Evolutionary conservation across 2,329 filamentous ascomycete species (phyloP), one percentile per base, ranked within the genome.

Genomic region (Malbranchea cinnamomea): DNA sequence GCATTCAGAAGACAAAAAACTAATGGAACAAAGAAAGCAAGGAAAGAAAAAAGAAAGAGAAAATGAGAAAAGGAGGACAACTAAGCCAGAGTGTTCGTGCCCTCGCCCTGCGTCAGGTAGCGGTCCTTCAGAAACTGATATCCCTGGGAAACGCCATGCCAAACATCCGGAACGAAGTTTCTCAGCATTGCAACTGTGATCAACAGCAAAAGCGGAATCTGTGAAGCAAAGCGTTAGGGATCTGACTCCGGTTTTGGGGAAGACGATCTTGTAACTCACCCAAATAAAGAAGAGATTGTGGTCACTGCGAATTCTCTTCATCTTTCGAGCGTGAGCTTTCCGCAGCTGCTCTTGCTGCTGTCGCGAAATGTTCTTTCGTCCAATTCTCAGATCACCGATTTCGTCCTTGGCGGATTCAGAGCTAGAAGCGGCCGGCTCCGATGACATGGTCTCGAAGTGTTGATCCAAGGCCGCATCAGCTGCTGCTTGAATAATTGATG

Each of bases 271-370:
- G 11, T 17, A 25, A 50, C 60, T 51, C 53, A 66, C 62, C 63
- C 63, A 67, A 38, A 67, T 50, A 42, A 64, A 63, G 44, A 63
- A 66, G n/a, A 67, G 48, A 37, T 66, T 66, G 34, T 59, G 51
- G 40, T 67, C 63, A 34, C 54, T 63, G 30, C 50, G 52, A 13
- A 66, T 47, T 15, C 56, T 54, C 46, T 65, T 65, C 47, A 65
- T 57, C 31, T 58, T 57, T 28, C 49, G 53, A 18, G 57, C 57
- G 38, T 63, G 60, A 28, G 61, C 57, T 28, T 53, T 52, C 32
- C 59, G 48, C 14, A 64, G 49, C 37, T 61, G 54, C 36, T 62
- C 58, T 36, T 62, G 57, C 32, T 63, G 57, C 35, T 60, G 55
- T 14, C 50, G 53, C 10, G 57, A 59, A 24, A 61, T 55, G 16